Base-by-base conservation (phyloP, 352 stramenopile genomes). In the Phytophthora pini region DNA sequence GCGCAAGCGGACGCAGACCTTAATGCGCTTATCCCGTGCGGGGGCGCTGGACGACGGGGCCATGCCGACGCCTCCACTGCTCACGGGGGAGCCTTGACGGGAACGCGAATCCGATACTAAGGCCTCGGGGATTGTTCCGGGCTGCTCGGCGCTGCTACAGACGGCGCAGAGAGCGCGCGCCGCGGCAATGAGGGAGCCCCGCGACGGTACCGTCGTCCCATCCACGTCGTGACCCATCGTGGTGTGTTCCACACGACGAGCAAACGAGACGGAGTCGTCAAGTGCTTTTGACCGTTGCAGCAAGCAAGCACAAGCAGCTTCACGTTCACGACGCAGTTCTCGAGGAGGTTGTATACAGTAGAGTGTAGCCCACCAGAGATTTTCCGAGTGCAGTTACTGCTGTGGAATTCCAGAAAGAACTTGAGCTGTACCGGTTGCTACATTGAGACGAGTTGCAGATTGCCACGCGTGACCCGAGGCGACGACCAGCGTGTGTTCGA, bases 1-100 rank as follows among this genome's bases (percentile, higher is more conserved):
- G 46, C 85, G 82, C 9, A 93, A 62, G 41, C 85, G 82, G 51
- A 93, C 82, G 68, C 81, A 87, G 12, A 93, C 85, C 70, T 90
- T 89, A 68, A 93, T 92, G 68, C 84, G 80, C 56, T 92, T 89
- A 49, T 89, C 76, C 31, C 76, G 77, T 22, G 62, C 32, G 12
- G 58, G 36, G 51, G 65, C 47, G 43, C 62, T 68, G 39, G 58
- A 65, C 46, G 56, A 68, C 41, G 46, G 32, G 40, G 58, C 61
- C 65, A 77, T 74, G n/a, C 17, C 47, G 20, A 50, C 47, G 55
- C 61, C 31, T 29, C 34, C 34, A 52, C 26, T 59, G 52, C 40
- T 36, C 38, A 34, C 32, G 51, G 27, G 32, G 20, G 31, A 36
- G 31, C 31, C 41, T 51, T 20, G 34, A 48, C 62, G 61, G 47